Conservation (phyloP, 2,329 filamentous ascomycete species). For the Curvularia spicifera region DNA sequence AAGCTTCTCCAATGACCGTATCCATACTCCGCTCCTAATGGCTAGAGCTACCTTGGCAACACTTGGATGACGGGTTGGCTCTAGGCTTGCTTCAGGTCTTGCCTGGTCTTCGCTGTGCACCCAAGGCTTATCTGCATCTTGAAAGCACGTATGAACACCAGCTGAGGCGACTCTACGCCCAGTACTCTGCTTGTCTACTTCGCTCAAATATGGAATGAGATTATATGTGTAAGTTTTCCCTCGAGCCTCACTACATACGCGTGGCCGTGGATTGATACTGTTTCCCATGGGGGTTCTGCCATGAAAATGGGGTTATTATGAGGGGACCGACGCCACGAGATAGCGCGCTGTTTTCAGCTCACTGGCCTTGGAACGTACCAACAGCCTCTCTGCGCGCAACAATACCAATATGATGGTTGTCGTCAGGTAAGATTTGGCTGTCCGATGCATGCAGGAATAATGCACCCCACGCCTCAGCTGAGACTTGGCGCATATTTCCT, state of each 20-base stretch:
- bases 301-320: slow-evolving; percentile 9
- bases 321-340: slow-evolving; percentile 14
- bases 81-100: slow-evolving; percentile 31
- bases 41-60: slow-evolving; percentile 35
- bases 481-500: slow-evolving; percentile 16
- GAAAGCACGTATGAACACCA: slow-evolving; percentile 17
- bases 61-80: slow-evolving; percentile 35
- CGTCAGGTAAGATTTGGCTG: slow-evolving; percentile 20
- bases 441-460: slow-evolving; percentile 8
- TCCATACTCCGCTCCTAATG: slow-evolving; percentile 17
- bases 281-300: slow-evolving; percentile 1
- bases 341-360: slow-evolving; percentile 17
- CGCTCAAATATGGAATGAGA: not conserved
- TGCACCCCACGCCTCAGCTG: slow-evolving; percentile 20
- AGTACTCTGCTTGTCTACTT: not conserved
- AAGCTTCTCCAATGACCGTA: slow-evolving; percentile 35
- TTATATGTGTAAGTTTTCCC: slow-evolving; percentile 4
- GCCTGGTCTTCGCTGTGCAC: slow-evolving; percentile 22
- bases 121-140: slow-evolving; percentile 38
- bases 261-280: slow-evolving; percentile 12
- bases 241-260: slow-evolving; percentile 16
- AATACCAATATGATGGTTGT: slow-evolving; percentile 10
- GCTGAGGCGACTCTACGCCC: not conserved
- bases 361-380: slow-evolving; percentile 14
- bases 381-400: slow-evolving; percentile 16